phyloP scores from a whole-genome alignment of 73 alveolate species.

The Loxodes magnus region DNA sequence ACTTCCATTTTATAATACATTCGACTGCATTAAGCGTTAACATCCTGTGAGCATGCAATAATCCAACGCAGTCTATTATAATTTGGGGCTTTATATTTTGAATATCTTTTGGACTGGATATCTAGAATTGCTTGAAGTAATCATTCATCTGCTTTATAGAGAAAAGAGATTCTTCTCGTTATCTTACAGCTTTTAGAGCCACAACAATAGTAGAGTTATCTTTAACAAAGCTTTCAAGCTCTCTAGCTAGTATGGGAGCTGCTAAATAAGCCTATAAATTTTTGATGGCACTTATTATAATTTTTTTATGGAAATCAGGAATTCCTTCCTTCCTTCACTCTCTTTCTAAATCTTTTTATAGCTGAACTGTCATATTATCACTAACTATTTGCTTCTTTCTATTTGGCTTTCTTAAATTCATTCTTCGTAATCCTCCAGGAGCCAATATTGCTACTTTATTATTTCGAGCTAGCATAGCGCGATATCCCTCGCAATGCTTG shows the following conservation, averaged over 20 bases:
- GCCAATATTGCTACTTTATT: too few relatives aligned
- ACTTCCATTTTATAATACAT: slow-evolving; percentile 32
- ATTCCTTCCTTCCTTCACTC: slow-evolving; percentile 7
- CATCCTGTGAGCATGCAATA: slow-evolving; percentile 42
- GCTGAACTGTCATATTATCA: too few relatives aligned
- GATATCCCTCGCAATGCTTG: too few relatives aligned
- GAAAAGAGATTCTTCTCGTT: slow-evolving; percentile 37
- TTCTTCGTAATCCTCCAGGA: too few relatives aligned
- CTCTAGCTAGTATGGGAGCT: slow-evolving; percentile 34
- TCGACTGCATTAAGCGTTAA: slow-evolving; percentile 32
- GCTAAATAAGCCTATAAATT: slow-evolving; percentile 18
- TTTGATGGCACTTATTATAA: neutral
- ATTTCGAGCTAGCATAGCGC: too few relatives aligned
- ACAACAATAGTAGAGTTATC: slow-evolving; percentile 34
- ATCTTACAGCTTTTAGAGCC: slow-evolving; percentile 34
- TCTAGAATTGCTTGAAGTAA: slow-evolving; percentile 10
- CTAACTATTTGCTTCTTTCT: too few relatives aligned
- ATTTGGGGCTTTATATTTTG: slow-evolving; percentile 2
- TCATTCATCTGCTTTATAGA: slow-evolving; percentile 27
- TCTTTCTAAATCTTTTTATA: too few relatives aligned
- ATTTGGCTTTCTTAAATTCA: too few relatives aligned
- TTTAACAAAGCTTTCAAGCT: slow-evolving; percentile 25
- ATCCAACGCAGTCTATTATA: slow-evolving; percentile 24
- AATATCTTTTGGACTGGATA: neutral
- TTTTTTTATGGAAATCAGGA: neutral